Evolutionary conservation across 1,284 basidiomycete genomes (phyloP).

Genomic region (Butyriboletus pseudospeciosus): DNA sequence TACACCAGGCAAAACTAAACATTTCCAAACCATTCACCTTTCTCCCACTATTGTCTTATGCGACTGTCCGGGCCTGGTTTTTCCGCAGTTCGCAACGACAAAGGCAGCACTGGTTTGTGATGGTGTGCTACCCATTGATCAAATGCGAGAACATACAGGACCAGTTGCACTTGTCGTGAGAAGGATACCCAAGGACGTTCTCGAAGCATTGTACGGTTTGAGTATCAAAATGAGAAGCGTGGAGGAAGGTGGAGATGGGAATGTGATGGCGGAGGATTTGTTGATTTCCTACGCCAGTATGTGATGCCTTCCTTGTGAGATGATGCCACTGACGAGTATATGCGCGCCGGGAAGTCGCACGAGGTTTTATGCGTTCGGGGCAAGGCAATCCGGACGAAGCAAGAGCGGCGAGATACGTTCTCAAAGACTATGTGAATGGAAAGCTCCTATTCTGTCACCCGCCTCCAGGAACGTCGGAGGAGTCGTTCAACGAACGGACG

Average conservation of each 20-base stretch:
- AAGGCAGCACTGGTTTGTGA: slow-evolving; percentile 96
- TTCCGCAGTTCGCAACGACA: slow-evolving; percentile 96
- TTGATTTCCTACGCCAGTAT: slow-evolving; percentile 87
- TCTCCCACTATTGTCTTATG: slow-evolving; percentile 88
- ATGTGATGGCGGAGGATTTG: slow-evolving; percentile 78
- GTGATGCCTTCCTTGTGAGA: slow-evolving; percentile 32
- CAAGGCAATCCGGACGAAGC: slow-evolving; percentile 98
- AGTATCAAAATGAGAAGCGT: slow-evolving; percentile 61
- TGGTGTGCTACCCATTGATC: slow-evolving; percentile 97
- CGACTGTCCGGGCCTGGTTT: slow-evolving; percentile 98
- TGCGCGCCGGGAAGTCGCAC: slow-evolving; percentile 59
- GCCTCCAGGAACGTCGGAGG: slow-evolving; percentile 67
- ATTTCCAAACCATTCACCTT: slow-evolving; percentile 97
- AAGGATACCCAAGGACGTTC: slow-evolving; percentile 78
- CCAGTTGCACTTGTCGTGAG: slow-evolving; percentile 79
- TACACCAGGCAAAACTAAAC: slow-evolving; percentile 98
- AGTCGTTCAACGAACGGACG: slow-evolving; percentile 76
- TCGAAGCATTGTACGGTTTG: slow-evolving; percentile 90
- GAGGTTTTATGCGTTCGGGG: slow-evolving; percentile 90
- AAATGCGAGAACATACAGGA: slow-evolving; percentile 92
- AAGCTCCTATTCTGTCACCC: slow-evolving; percentile 89
- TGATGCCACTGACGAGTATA: slow-evolving; percentile 7
- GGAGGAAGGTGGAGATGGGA: slow-evolving; percentile 86
- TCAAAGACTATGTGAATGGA: slow-evolving; percentile 98
- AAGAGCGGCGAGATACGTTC: slow-evolving; percentile 84